A percentile compares a stretch with the other conserved stretches of the same genome.
phyloP scores from a whole-genome alignment of 2,329 filamentous ascomycete species.

The Leptographium procerum region DNA sequence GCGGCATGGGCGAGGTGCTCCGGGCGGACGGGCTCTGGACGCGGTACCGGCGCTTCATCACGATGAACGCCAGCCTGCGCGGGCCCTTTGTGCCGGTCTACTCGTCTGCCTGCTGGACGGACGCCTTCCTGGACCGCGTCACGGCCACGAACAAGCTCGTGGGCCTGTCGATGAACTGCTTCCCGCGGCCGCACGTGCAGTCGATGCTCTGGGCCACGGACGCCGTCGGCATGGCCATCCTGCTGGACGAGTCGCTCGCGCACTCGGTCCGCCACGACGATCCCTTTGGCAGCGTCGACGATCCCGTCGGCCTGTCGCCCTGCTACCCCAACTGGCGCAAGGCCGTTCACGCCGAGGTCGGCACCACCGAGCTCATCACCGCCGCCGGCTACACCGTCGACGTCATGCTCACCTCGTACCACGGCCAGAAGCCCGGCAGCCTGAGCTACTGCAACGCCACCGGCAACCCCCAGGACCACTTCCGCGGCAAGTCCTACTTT shows the following conservation, averaged over 20 bases:
- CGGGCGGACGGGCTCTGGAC: constrained; percentile 20
- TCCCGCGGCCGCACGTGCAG: constrained; percentile 23
- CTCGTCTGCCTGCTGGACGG: constrained; percentile 24
- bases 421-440: constrained; percentile 2
- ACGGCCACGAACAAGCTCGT: constrained; percentile 23
- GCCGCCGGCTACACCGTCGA: constrained; percentile 22
- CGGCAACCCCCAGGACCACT: constrained; percentile 4
- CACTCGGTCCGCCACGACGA: constrained; percentile 10
- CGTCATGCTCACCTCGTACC: constrained; percentile 22
- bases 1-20: constrained; percentile 23
- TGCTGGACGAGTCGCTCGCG: constrained; percentile 20
- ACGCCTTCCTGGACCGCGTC: constrained; percentile 20
- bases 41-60: constrained; percentile 24
- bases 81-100: constrained; percentile 26
- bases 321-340: constrained; percentile 19
- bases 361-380: constrained; percentile 18
- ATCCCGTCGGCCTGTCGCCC: constrained; percentile 17
- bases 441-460: constrained; percentile 17
- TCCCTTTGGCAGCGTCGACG: constrained; percentile 14
- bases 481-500: constrained; percentile 19
- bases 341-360: constrained; percentile 22
- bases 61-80: constrained; percentile 23
- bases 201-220: constrained; percentile 28
- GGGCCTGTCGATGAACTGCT: constrained; percentile 25
- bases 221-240: constrained; percentile 22